Conservation (phyloP, 1,284 basidiomycete genomes). For the Heliocybe sulcata region DNA sequence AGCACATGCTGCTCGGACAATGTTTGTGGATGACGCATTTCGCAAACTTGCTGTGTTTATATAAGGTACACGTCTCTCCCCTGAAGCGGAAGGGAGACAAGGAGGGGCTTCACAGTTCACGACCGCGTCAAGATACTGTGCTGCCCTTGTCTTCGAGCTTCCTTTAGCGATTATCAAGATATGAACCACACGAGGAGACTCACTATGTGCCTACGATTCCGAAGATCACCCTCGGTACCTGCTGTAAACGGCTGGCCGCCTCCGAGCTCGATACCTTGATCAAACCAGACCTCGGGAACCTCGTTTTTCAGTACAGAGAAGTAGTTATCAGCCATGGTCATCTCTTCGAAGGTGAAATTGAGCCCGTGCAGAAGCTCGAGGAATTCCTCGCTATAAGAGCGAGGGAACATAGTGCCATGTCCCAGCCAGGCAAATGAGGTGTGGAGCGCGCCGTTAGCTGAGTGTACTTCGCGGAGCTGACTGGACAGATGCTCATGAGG, state of each 20-base stretch:
- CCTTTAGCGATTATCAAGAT: background rate
- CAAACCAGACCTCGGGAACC: slow-evolving; percentile 48
- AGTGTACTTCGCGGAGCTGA: slow-evolving; percentile 28
- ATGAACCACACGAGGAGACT: slow-evolving; percentile 16
- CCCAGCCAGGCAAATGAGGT: slow-evolving; percentile 64
- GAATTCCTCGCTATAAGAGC: slow-evolving; percentile 37
- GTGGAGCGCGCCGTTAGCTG: slow-evolving; percentile 28
- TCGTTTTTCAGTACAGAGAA: slow-evolving; percentile 52
- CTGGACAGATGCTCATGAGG: slow-evolving; percentile 54
- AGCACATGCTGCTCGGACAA: slow-evolving; percentile 36
- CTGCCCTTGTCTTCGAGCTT: slow-evolving; percentile 28
- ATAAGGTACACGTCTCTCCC: slow-evolving; percentile 10
- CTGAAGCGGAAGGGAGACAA: slow-evolving; percentile 10
- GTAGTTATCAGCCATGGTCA: slow-evolving; percentile 67
- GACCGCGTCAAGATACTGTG: slow-evolving; percentile 30
- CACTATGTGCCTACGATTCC: slow-evolving; percentile 55
- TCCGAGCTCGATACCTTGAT: slow-evolving; percentile 51
- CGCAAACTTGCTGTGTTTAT: slow-evolving; percentile 6
- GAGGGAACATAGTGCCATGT: slow-evolving; percentile 48
- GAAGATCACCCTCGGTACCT: slow-evolving; percentile 45
- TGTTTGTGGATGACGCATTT: slow-evolving; percentile 8
- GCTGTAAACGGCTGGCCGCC: slow-evolving; percentile 58
- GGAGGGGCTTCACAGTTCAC: slow-evolving; percentile 13
- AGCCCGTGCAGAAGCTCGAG: slow-evolving; percentile 37
- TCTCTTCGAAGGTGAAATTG: slow-evolving; percentile 39